A percentile compares a stretch with the other conserved stretches of the same genome.
phyloP scores from a whole-genome alignment of 2,329 filamentous ascomycete species.

The Paracorniculantispora psalliotae region DNA sequence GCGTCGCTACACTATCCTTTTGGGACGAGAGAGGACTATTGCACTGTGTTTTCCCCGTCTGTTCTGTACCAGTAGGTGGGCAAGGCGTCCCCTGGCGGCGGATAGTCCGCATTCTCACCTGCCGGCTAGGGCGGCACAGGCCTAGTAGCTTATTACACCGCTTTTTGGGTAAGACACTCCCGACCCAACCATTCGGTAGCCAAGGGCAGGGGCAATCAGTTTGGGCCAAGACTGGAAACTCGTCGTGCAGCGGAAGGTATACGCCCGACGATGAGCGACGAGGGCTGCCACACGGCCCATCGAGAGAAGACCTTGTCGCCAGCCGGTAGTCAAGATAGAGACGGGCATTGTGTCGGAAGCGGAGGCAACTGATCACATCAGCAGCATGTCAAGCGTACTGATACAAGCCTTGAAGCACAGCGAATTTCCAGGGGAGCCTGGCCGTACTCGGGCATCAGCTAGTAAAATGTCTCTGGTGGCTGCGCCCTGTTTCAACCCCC shows the following conservation, averaged over 20 bases:
- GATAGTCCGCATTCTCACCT: neutral
- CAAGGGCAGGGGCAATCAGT: neutral
- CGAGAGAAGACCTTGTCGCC: neutral
- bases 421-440: neutral
- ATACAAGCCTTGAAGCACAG: neutral
- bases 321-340: neutral
- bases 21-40: neutral
- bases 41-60: neutral
- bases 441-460: neutral
- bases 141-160: neutral
- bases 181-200: neutral
- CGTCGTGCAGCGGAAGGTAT: neutral
- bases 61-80: neutral
- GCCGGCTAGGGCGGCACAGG: neutral
- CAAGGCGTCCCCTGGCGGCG: neutral
- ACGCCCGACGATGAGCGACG: neutral
- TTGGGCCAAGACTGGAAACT: neutral
- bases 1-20: neutral
- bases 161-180: neutral
- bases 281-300: neutral
- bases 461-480: neutral
- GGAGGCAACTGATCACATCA: neutral
- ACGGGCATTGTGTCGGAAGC: neutral
- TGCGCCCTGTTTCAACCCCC: neutral
- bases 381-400: neutral